Percentiles rank a stretch among this genome's conserved stretches.
phyloP scores from a whole-genome alignment of 2,329 filamentous ascomycete species.

The Aquanectria penicillioides region DNA sequence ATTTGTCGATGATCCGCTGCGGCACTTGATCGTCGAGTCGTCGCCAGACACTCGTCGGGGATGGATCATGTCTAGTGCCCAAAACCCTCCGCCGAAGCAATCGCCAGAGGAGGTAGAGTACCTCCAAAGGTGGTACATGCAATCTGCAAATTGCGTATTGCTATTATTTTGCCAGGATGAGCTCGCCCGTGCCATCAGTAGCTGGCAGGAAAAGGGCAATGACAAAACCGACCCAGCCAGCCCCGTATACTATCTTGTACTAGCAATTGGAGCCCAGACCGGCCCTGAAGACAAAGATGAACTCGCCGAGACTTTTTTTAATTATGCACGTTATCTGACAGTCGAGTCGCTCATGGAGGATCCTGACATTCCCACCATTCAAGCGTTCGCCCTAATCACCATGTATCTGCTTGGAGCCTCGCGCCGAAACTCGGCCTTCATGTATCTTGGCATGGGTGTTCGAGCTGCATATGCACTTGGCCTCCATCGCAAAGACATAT shows the following conservation, averaged over 20 bases:
- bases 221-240: conserved; percentile 30
- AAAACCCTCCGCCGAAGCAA: conserved; percentile 38
- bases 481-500: conserved; percentile 44
- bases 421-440: conserved; percentile 49
- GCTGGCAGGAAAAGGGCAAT: conserved; percentile 43
- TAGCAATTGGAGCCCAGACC: conserved; percentile 47
- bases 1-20: conserved; percentile 47
- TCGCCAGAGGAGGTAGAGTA: conserved; percentile 37
- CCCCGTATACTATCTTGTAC: conserved; percentile 41
- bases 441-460: conserved; percentile 50
- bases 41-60: conserved; percentile 41
- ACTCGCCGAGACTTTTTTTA: conserved; percentile 46
- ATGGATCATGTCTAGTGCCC: conserved; percentile 40
- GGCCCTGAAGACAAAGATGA: conserved; percentile 47
- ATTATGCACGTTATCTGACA: conserved; percentile 47
- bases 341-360: conserved; percentile 47
- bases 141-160: conserved; percentile 39
- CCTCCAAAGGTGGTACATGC: conserved; percentile 46
- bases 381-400: conserved; percentile 47
- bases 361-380: conserved; percentile 47
- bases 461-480: conserved; percentile 50
- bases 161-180: conserved; percentile 46
- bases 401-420: conserved; percentile 50
- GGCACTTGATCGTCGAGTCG: conserved; percentile 47
- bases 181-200: conserved; percentile 36